These are phyloP conservation scores for Salix dunnii DNA, from an alignment of 345 rosid species.

Conservation along the genomic window DNA sequence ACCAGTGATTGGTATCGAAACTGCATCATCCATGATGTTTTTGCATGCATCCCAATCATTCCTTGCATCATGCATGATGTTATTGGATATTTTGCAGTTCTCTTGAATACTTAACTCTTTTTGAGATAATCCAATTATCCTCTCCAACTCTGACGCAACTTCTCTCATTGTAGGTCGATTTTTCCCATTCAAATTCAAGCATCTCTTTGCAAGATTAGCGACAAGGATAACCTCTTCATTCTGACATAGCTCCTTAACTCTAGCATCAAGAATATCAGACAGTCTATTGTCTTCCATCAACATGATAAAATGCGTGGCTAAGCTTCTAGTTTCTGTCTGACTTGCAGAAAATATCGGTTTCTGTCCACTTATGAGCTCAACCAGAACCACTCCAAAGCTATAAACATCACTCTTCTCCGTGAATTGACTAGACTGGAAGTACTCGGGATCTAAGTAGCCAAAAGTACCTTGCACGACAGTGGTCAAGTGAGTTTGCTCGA, in stretches of 20 bases:
- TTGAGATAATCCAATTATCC: no score
- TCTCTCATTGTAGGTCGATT: constrained; percentile 8
- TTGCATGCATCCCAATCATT: no score
- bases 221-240: no score
- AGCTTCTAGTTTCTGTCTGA: background rate
- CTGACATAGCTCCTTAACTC: background rate
- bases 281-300: constrained; percentile 6
- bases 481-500: constrained; percentile 24
- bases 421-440: background rate
- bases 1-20: no score
- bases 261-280: background rate
- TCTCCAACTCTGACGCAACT: background rate
- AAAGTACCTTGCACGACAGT: constrained; percentile 26
- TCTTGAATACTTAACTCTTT: no score
- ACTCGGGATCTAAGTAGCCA: constrained; percentile 26
- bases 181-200: constrained; percentile 4
- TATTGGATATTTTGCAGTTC: no score
- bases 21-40: no score
- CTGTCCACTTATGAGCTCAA: constrained; percentile 15
- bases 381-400: constrained; percentile 26
- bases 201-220: constrained; percentile 11
- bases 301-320: constrained; percentile 11
- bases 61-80: no score
- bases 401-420: constrained; percentile 24
- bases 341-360: constrained; percentile 12